Evolutionary conservation across 2,329 filamentous ascomycete species (phyloP).

Genomic region (Didymella keratinophila): DNA sequence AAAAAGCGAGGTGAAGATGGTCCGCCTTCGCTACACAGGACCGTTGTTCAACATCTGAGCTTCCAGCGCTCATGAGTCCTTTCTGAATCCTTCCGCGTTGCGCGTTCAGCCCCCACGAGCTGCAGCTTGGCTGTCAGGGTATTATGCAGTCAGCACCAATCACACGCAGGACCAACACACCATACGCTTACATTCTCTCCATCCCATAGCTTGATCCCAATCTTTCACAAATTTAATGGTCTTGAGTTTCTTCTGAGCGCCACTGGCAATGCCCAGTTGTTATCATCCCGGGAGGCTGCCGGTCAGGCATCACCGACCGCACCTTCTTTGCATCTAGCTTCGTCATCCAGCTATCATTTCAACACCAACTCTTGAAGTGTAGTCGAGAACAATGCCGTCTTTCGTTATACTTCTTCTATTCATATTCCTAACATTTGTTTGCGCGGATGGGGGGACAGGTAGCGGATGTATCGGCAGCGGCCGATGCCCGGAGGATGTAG

Average conservation of each 20-base stretch:
- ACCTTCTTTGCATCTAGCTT: too few species aligned
- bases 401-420: not conserved
- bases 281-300: too few species aligned
- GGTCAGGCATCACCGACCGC: too few species aligned
- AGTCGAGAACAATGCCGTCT: too few species aligned
- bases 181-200: not conserved
- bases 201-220: not conserved
- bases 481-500: not conserved
- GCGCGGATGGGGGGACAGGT: not conserved
- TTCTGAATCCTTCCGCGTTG: not conserved
- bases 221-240: not conserved
- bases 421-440: not conserved
- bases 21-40: too few species aligned
- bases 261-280: too few species aligned
- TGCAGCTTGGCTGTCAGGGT: not conserved
- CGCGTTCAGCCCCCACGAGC: not conserved
- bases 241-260: not conserved
- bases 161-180: not conserved
- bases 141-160: not conserved
- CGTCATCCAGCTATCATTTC: too few species aligned
- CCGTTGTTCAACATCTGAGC: too few species aligned
- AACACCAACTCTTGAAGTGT: too few species aligned
- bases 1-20: too few species aligned
- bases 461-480: not conserved
- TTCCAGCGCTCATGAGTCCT: too few species aligned